These are phyloP conservation scores for Penicillium cataractarum DNA, from an alignment of 495 filamentous ascomycete species.

Conservation along the genomic window DNA sequence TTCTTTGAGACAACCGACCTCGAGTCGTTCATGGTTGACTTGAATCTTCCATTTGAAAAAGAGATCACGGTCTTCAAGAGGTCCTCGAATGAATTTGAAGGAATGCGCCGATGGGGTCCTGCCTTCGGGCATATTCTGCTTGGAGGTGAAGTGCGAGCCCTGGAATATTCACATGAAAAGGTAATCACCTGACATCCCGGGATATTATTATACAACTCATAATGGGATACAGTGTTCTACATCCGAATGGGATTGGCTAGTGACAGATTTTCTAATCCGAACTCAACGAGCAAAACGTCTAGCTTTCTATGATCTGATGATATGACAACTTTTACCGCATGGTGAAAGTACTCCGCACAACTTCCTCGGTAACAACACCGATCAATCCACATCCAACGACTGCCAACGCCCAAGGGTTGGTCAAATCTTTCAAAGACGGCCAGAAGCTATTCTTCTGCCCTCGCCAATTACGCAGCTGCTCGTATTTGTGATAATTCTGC, in stretches of 20 bases:
- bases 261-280: not conserved
- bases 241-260: too few species aligned
- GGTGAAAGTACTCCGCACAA: slow-evolving; percentile 13
- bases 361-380: slow-evolving; percentile 34
- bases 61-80: too few species aligned
- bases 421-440: slow-evolving; percentile 49
- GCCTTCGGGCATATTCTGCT: too few species aligned
- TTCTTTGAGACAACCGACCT: not conserved
- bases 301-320: not conserved
- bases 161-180: not conserved
- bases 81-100: too few species aligned
- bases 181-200: not conserved
- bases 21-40: not conserved
- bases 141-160: not conserved
- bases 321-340: not conserved
- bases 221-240: too few species aligned
- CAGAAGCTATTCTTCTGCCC: slow-evolving; percentile 60
- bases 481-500: slow-evolving; percentile 50
- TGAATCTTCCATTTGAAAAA: not conserved
- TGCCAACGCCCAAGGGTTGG: slow-evolving; percentile 58
- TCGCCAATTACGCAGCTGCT: slow-evolving; percentile 52
- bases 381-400: slow-evolving; percentile 50
- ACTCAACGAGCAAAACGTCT: not conserved
- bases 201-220: too few species aligned
- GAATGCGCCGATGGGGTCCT: too few species aligned